phyloP scores from a whole-genome alignment of 2,329 filamentous ascomycete genomes.

The Fusarium solani-melongenae region DNA sequence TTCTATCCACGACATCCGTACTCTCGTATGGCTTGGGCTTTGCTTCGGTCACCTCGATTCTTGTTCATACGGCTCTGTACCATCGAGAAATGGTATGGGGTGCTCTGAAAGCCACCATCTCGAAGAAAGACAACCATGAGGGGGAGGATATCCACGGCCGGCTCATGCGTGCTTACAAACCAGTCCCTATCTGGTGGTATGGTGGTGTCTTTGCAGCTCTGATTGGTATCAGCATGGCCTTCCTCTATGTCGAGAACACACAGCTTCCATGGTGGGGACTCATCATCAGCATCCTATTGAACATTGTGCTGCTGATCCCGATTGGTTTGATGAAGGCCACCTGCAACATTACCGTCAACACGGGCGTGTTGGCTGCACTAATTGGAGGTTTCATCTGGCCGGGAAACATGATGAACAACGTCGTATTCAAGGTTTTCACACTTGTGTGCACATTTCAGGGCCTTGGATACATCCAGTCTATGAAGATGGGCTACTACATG shows the following conservation, averaged over 20 bases:
- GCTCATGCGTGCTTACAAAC: background rate
- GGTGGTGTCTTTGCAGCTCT: background rate
- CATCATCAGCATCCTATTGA: background rate
- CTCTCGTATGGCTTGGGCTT: background rate
- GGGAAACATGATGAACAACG: conserved; percentile 32
- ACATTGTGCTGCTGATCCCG: background rate
- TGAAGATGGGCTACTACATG: conserved; percentile 62
- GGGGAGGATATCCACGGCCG: background rate
- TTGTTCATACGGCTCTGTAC: background rate
- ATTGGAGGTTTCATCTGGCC: conserved; percentile 1
- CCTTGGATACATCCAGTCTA: conserved; percentile 50
- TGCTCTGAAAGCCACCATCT: background rate
- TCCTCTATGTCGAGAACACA: background rate
- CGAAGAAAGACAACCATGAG: background rate
- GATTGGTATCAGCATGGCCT: background rate
- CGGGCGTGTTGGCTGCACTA: background rate
- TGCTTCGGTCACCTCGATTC: background rate
- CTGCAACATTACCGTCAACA: background rate
- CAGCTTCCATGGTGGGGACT: background rate
- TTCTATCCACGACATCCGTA: conserved; percentile 16
- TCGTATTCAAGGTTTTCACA: conserved; percentile 37
- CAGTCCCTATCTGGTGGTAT: background rate
- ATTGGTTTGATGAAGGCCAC: background rate
- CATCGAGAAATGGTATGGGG: background rate
- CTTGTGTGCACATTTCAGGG: conserved; percentile 11